phyloP scores from a whole-genome alignment of 208 protist species.

The Trypanosoma rangeli region DNA sequence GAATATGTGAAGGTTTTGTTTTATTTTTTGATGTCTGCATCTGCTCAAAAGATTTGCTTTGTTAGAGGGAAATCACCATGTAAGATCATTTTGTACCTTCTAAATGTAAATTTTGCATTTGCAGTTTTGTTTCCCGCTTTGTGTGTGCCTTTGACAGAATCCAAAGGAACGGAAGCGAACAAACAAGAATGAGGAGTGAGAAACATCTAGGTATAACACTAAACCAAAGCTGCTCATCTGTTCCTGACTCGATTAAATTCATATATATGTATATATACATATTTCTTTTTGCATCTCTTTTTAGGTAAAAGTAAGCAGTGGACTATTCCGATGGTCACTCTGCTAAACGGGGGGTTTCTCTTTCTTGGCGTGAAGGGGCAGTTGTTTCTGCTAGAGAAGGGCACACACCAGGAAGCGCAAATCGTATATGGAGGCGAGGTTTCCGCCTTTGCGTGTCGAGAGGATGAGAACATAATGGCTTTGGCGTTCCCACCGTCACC shows the following conservation, averaged over 20 bases:
- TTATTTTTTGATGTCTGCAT: constrained; percentile 2
- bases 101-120: constrained; percentile 5
- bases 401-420: constrained; percentile 15
- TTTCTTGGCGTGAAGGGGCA: constrained; percentile 13
- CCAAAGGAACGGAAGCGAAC: constrained; percentile 7
- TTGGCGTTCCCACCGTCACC: constrained; percentile 16
- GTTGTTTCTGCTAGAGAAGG: constrained; percentile 22
- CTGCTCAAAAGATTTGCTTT: not conserved
- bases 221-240: not conserved
- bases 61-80: not conserved
- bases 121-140: constrained; percentile 11
- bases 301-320: too few species aligned
- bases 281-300: constrained; percentile 8
- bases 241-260: not conserved
- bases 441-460: constrained; percentile 33
- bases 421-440: constrained; percentile 42
- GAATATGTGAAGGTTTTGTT: constrained; percentile 21
- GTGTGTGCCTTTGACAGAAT: not conserved
- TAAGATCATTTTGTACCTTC: not conserved
- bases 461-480: constrained; percentile 30
- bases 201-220: not conserved
- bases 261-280: constrained; percentile 5
- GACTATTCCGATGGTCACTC: constrained; percentile 17
- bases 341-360: constrained; percentile 25
- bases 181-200: not conserved